Evolutionary conservation across 2,329 filamentous ascomycete genomes (phyloP), one percentile per base, ranked within the genome.

Genomic region (Curvularia sp.): DNA sequence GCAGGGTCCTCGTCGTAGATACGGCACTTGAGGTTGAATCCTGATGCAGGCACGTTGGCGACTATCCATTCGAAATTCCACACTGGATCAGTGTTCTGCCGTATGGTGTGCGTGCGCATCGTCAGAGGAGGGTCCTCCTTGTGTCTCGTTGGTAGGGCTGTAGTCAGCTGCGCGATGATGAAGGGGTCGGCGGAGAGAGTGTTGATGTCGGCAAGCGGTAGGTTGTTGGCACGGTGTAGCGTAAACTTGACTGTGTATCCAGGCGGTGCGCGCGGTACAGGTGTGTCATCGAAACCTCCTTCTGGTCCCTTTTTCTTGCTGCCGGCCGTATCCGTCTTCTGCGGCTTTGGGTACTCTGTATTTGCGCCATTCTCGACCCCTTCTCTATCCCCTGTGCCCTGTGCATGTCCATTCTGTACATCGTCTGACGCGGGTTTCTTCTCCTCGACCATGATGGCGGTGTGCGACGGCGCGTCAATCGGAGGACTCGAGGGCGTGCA

Each of bases 31-130:
- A 98, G 83, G 56, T 84, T 85, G 79, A 97, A 96, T 4, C 93
- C 93, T 0, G 85, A 86, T 0, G 88, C 81, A 0, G 94, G 93
- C 1, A 97, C 85, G 66, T 97, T 96, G 60, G 91, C 92, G 24
- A 98, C 89, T 22, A 92, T 84, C 94, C 94, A 98, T 60, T 92
- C 85, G 38, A 89, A 86, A 48, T 96, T 84, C 94, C 94, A 98
- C 48, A 81, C 82, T 0, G 94, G 93, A 67, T 93, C 85, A 1
- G 87, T 89, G 41, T 85, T 88, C 64, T 84, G 86, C 57, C 90
- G 86, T 33, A 93, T 78, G 0, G 94, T 97, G 0, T 84, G 86
- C 0, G 92, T 96, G 46, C 94, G 88, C 73, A 91, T 86, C 22
- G 82, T 82, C 31, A 97, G 79, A 22, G 87, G 84, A 0, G 93